These are phyloP conservation scores for Coniosporium tulheliwenetii DNA, from an alignment of 2,329 filamentous ascomycete species.

Conservation along the genomic window DNA sequence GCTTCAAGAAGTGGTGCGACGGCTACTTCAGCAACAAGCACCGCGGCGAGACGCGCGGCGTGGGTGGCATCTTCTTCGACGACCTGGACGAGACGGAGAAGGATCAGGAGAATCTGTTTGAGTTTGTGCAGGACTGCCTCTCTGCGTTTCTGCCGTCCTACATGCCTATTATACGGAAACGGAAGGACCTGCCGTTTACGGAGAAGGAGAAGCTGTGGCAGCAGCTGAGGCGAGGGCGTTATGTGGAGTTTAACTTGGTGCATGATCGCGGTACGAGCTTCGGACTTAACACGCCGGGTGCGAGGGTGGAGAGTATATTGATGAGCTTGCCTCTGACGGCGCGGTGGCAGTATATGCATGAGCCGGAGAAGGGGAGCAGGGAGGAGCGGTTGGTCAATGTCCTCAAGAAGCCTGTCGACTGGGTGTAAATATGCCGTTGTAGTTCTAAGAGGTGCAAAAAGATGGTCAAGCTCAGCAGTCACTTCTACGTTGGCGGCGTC, in stretches of 20 bases:
- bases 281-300: slow-evolving; percentile 80
- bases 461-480: not conserved
- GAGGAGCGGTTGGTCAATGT: slow-evolving; percentile 73
- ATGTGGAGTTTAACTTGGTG: slow-evolving; percentile 97
- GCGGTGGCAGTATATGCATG: slow-evolving; percentile 91
- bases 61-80: slow-evolving; percentile 98
- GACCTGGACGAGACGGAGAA: slow-evolving; percentile 80
- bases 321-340: slow-evolving; percentile 94
- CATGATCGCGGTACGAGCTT: slow-evolving; percentile 93
- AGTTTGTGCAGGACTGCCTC: slow-evolving; percentile 74
- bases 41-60: slow-evolving; percentile 67
- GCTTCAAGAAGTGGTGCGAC: slow-evolving; percentile 97
- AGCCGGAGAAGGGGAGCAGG: slow-evolving; percentile 55
- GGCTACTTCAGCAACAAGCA: slow-evolving; percentile 95
- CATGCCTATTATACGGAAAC: slow-evolving; percentile 68
- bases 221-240: slow-evolving; percentile 81
- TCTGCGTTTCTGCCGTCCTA: slow-evolving; percentile 83
- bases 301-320: slow-evolving; percentile 86
- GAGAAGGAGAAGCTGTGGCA: slow-evolving; percentile 90
- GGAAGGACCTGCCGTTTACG: slow-evolving; percentile 85
- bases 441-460: not conserved
- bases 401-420: slow-evolving; percentile 44
- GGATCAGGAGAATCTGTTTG: slow-evolving; percentile 77
- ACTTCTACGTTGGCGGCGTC: not conserved
- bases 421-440: slow-evolving; percentile 27